These are phyloP conservation scores for Microsporum audouinii DNA, from an alignment of 2,329 filamentous ascomycete species.

Conservation along the genomic window DNA sequence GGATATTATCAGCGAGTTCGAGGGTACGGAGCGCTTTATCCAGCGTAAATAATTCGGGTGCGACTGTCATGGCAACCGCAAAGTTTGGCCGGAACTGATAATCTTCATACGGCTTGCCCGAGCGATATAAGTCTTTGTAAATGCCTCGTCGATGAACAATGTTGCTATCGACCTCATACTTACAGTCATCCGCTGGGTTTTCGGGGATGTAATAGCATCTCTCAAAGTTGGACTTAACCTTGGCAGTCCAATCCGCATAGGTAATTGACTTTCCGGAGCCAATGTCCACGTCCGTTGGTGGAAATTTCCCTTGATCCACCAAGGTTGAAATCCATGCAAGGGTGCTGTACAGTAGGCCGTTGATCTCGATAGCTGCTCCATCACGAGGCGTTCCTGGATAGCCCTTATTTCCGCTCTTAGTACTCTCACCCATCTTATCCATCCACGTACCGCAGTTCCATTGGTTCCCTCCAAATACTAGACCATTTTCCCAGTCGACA, in stretches of 20 bases:
- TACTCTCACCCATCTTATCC: slow-evolving; percentile 99
- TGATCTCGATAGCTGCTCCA: slow-evolving; percentile 90
- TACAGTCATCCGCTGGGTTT: slow-evolving; percentile 54
- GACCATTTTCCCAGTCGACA: slow-evolving; percentile 80
- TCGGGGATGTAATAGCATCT: slow-evolving; percentile 77
- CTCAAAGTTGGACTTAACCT: slow-evolving; percentile 80
- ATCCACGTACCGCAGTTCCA: slow-evolving; percentile 97
- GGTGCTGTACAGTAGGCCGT: slow-evolving; percentile 80
- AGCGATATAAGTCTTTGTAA: slow-evolving; percentile 93
- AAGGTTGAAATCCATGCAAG: slow-evolving; percentile 67
- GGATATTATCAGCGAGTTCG: slow-evolving; percentile 62
- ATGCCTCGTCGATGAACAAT: slow-evolving; percentile 86
- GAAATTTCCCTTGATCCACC: slow-evolving; percentile 56
- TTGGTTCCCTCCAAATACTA: slow-evolving; percentile 91
- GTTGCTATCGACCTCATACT: slow-evolving; percentile 67
- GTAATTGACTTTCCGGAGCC: slow-evolving; percentile 52
- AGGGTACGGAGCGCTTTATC: slow-evolving; percentile 69
- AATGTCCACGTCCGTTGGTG: slow-evolving; percentile 60
- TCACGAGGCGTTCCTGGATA: slow-evolving; percentile 93
- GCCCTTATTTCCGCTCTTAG: slow-evolving; percentile 80
- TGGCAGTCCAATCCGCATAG: slow-evolving; percentile 65
- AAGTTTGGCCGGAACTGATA: slow-evolving; percentile 95
- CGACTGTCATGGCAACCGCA: slow-evolving; percentile 87
- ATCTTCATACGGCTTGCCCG: slow-evolving; percentile 91
- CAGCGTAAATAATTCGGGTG: slow-evolving; percentile 73